Evolutionary conservation across 2,329 filamentous ascomycete genomes (phyloP), one percentile per base, ranked within the genome.

Genomic region (Drechslerella dactyloides): DNA sequence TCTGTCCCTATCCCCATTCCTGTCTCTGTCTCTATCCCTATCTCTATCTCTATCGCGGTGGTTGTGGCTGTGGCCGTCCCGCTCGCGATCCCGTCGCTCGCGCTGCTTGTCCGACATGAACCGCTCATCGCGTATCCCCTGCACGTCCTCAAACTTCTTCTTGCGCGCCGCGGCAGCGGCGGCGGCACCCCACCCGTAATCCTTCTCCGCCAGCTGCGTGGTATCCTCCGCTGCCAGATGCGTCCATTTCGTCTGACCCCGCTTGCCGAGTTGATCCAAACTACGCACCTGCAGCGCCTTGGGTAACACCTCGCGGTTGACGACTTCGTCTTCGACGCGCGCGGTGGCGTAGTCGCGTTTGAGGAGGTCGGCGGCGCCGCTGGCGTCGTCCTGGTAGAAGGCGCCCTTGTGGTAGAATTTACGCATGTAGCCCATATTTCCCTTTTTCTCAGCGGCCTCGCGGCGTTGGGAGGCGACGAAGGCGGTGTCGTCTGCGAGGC

Each of bases 341-440:
- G 89, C 86, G 13, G 93, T 93, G 86, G 96, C 96, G 74, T 97
- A 84, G 78, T 97, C 90, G 52, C 94, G 84, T 78, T 88, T 85
- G 74, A 90, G 87, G 51, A 97, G 82, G 5, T 48, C 44, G 44
- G 2, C 50, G 17, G 63, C 44, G 75, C 88, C 86, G 57, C 88
- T 84, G 76, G 96, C 90, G 33, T 59, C 59, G 58, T 93, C 91
- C 75, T 89, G 90, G 82, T 91, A 97, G 82, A 97, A 99, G 15
- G 94, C 94, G 54, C 94, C 94, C 81, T 93, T 93, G 83, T 99
- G 94, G 80, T 91, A 93, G 82, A 97, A 99, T 78, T 93, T 92
- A 78, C 97, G 93, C 90, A 97, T 91, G 79, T 87, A 97, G 1
- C 85, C 85, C 84, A 94, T 91, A 80, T 93, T 89, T 59, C 91